A percentile compares a stretch with the other conserved stretches of the same genome.
These are phyloP conservation scores for Colletotrichum trifolii DNA, from an alignment of 2,329 filamentous ascomycete genomes.

Conservation along the genomic window DNA sequence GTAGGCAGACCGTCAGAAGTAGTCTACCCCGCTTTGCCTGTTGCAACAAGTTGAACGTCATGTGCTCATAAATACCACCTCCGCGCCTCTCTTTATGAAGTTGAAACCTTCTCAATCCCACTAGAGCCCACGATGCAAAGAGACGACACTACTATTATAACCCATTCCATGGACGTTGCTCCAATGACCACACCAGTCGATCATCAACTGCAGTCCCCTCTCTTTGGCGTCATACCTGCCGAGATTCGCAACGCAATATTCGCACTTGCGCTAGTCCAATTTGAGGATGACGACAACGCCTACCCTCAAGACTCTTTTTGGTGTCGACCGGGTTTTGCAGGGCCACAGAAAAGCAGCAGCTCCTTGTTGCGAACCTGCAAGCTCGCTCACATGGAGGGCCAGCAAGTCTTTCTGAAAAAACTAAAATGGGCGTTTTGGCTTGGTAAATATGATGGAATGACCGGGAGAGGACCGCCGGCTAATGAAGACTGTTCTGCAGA, in stretches of 20 bases:
- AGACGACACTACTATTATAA: too few relatives aligned
- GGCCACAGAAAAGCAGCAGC: slow-evolving; percentile 48
- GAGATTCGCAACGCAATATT: slow-evolving; percentile 64
- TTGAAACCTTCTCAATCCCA: too few relatives aligned
- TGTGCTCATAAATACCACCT: too few relatives aligned
- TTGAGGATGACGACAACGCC: slow-evolving; percentile 44
- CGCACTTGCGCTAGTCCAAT: slow-evolving; percentile 50
- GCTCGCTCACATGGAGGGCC: slow-evolving; percentile 14
- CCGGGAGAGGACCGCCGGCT: not conserved
- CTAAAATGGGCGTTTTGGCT: slow-evolving; percentile 32
- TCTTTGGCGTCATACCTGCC: slow-evolving; percentile 54
- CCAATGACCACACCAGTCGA: not conserved
- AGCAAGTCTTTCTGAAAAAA: slow-evolving; percentile 23
- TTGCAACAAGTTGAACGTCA: too few relatives aligned
- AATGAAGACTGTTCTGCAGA: not conserved
- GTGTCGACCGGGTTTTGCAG: slow-evolving; percentile 53
- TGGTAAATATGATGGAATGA: not conserved
- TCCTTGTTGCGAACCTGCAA: slow-evolving; percentile 56
- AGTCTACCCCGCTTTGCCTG: too few relatives aligned
- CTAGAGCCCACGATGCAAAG: too few relatives aligned
- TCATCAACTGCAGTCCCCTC: slow-evolving; percentile 16
- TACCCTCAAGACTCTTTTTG: slow-evolving; percentile 50
- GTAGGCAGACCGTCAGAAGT: too few relatives aligned
- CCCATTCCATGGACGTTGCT: too few relatives aligned
- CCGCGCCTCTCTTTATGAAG: too few relatives aligned